A percentile compares a stretch with the other conserved stretches of the same genome.
Conservation (phyloP, 202 grass and related monocot species). For the Dendrocalamus latiflorus region DNA sequence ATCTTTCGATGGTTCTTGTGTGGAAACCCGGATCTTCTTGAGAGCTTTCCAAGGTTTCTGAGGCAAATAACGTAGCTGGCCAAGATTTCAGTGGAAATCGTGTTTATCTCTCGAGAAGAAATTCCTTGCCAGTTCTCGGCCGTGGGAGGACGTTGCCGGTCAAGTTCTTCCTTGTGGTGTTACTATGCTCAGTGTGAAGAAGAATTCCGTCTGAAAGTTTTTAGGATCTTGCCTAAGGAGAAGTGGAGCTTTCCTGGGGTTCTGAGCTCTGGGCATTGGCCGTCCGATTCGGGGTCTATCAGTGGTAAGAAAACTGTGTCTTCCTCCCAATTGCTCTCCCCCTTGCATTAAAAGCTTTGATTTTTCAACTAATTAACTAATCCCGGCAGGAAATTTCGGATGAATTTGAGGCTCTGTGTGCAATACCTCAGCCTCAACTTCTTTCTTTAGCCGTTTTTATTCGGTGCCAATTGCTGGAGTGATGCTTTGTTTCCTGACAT, state of each 20-base stretch:
- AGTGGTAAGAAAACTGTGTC: conserved; percentile 3
- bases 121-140: neutral
- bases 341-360: neutral
- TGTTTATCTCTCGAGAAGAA: neutral
- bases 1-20: neutral
- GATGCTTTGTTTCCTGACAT: neutral
- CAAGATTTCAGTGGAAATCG: neutral
- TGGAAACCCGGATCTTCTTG: neutral
- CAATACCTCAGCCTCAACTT: neutral
- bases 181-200: neutral
- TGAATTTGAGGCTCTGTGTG: neutral
- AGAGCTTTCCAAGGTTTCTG: neutral
- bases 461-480: neutral
- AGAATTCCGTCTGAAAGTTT: neutral
- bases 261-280: neutral
- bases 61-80: too few relatives aligned
- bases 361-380: neutral
- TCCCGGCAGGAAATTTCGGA: neutral
- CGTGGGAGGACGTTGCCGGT: neutral
- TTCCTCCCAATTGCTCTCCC: neutral
- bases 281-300: neutral
- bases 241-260: neutral
- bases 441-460: neutral
- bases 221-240: conserved; percentile 5
- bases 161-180: neutral